Evolutionary conservation across 345 rosid species (phyloP).

Genomic region (Punica granatum): DNA sequence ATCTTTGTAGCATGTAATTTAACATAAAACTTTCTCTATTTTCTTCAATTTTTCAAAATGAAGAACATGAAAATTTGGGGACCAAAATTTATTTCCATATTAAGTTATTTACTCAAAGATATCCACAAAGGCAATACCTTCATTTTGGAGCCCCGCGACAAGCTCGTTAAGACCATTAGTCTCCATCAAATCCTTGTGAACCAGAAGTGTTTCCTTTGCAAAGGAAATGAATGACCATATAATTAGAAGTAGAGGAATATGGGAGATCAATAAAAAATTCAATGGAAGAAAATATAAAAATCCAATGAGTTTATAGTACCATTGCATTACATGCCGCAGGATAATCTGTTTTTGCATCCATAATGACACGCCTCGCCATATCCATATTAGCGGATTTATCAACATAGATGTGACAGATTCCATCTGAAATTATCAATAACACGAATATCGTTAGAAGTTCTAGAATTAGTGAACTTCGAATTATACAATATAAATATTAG

Average conservation of each 20-base stretch:
- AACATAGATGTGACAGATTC: slow-evolving; percentile 89
- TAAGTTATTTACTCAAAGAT: no score
- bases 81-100: no score
- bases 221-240: background rate
- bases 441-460: background rate
- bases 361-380: slow-evolving; percentile 69
- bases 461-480: background rate
- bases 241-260: background rate
- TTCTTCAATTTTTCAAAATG: no score
- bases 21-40: no score
- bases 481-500: background rate
- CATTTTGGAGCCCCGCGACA: slow-evolving; percentile 40
- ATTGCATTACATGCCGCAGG: slow-evolving; percentile 98
- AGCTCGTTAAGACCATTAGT: slow-evolving; percentile 48
- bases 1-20: no score
- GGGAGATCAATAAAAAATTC: background rate
- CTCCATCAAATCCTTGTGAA: slow-evolving; percentile 73
- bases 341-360: slow-evolving; percentile 91
- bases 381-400: slow-evolving; percentile 78
- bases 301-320: slow-evolving; percentile 34
- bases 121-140: slow-evolving; percentile 35
- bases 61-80: no score
- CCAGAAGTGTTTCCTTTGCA: slow-evolving; percentile 86
- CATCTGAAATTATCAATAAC: slow-evolving; percentile 41
- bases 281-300: background rate